These are phyloP conservation scores for Dioscorea cayenensis DNA, from an alignment of 116 monocot species.

Conservation along the genomic window DNA sequence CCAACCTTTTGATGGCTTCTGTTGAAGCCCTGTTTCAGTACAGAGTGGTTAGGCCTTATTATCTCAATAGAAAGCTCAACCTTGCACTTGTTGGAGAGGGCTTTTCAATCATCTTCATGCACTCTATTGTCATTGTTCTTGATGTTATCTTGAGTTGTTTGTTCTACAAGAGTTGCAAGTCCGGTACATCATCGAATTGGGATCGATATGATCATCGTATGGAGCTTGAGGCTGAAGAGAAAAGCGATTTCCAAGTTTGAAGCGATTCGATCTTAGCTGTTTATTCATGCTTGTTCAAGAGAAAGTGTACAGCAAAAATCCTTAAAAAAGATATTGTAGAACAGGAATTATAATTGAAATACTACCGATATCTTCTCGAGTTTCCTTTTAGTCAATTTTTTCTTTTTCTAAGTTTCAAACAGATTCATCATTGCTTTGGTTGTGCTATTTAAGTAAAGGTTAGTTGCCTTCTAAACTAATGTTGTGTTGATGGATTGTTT, in stretches of 20 bases:
- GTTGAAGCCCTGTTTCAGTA: conserved; percentile 71
- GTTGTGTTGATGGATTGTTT: too few species aligned
- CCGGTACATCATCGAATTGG: not conserved
- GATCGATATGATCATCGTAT: not conserved
- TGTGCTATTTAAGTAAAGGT: not conserved
- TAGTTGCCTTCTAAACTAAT: not conserved
- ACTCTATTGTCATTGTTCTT: conserved; percentile 56
- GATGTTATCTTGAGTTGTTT: conserved; percentile 57
- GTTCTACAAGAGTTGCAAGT: conserved; percentile 54
- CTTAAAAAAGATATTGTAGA: not conserved
- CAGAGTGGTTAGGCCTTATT: conserved; percentile 48
- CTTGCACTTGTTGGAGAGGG: conserved; percentile 39
- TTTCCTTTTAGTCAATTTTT: not conserved
- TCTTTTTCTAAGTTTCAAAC: not conserved
- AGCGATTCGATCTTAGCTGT: not conserved
- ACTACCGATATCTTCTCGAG: not conserved
- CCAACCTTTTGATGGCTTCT: conserved; percentile 51
- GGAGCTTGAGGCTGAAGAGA: conserved; percentile 1
- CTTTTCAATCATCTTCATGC: conserved; percentile 48
- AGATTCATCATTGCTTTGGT: not conserved
- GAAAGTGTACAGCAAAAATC: not conserved
- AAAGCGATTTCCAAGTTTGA: conserved; percentile 8
- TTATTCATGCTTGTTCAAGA: not conserved
- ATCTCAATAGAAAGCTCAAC: not conserved
- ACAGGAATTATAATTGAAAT: not conserved